These are phyloP conservation scores for Euphrasia arctica DNA, from an alignment of 305 asterid genomes.

Conservation along the genomic window DNA sequence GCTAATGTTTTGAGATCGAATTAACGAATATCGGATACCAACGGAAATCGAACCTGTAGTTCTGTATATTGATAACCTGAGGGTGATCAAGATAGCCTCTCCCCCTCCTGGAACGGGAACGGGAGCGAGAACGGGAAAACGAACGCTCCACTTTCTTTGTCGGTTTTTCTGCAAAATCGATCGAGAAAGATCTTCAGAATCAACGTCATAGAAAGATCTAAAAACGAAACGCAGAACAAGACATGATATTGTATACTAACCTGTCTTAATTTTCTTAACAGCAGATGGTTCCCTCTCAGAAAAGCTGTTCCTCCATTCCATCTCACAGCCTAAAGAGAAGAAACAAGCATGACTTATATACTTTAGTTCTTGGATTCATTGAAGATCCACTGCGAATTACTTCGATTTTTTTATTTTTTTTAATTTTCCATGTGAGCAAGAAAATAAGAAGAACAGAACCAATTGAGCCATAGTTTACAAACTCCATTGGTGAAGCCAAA, in stretches of 20 bases:
- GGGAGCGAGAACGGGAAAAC: conserved; percentile 55
- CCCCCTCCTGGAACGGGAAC: conserved; percentile 64
- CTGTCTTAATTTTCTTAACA: conserved; percentile 78
- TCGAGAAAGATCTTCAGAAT: conserved; percentile 9
- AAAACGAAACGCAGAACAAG: background rate
- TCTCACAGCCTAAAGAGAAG: conserved; percentile 55
- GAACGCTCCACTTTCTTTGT: conserved; percentile 56
- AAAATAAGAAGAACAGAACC: background rate
- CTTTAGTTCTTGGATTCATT: conserved; percentile 27
- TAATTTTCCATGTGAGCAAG: background rate
- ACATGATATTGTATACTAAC: conserved; percentile 31
- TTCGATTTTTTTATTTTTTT: conserved; percentile 1
- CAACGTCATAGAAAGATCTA: conserved; percentile 13
- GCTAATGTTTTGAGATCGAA: conserved; percentile 4
- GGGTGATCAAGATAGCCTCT: conserved; percentile 93
- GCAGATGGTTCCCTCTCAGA: conserved; percentile 78
- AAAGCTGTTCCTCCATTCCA: conserved; percentile 78
- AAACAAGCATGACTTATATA: conserved; percentile 14
- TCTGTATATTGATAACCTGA: conserved; percentile 87
- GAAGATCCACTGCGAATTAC: background rate
- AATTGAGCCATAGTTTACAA: background rate
- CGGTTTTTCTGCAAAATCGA: conserved; percentile 62
- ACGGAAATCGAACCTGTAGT: conserved; percentile 61
- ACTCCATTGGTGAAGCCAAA: background rate
- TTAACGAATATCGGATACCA: background rate